phyloP scores from a whole-genome alignment of 495 filamentous ascomycete species.

The Astrothelium macrocarpum region DNA sequence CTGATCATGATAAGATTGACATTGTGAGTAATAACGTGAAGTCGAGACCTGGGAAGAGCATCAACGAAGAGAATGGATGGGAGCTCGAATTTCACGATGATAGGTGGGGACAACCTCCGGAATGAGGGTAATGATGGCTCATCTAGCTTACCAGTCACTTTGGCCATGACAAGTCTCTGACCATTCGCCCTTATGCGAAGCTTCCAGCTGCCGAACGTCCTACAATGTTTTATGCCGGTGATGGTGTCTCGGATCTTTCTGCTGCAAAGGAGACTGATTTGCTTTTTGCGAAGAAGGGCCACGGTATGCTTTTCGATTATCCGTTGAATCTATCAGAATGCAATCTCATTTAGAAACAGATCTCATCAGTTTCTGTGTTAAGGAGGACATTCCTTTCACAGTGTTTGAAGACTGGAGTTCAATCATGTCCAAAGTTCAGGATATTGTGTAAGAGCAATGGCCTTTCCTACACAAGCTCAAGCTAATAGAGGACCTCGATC shows the following conservation, averaged over 20 bases:
- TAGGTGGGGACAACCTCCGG: slow-evolving; percentile 39
- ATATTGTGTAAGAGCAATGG: slow-evolving; percentile 55
- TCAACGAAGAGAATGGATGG: slow-evolving; percentile 75
- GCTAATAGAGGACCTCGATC: no score
- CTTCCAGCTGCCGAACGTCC: slow-evolving; percentile 58
- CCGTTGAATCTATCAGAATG: background rate
- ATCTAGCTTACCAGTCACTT: slow-evolving; percentile 48
- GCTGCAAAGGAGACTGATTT: slow-evolving; percentile 68
- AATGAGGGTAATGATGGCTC: background rate
- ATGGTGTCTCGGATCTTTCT: slow-evolving; percentile 66
- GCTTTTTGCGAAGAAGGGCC: slow-evolving; percentile 74
- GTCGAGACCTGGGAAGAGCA: slow-evolving; percentile 56
- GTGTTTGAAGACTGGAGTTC: slow-evolving; percentile 68
- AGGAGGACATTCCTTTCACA: slow-evolving; percentile 68
- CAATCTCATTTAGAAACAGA: slow-evolving; percentile 39
- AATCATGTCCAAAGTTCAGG: slow-evolving; percentile 63
- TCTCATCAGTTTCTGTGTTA: slow-evolving; percentile 71
- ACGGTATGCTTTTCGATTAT: slow-evolving; percentile 47
- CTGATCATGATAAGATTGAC: slow-evolving; percentile 59
- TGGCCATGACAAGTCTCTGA: slow-evolving; percentile 87
- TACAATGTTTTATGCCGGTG: slow-evolving; percentile 66
- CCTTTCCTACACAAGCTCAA: no score
- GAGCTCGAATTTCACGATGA: slow-evolving; percentile 80
- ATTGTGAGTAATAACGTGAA: slow-evolving; percentile 79
- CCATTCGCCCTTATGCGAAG: slow-evolving; percentile 70